Conservation (phyloP, 306 rosid species). For the Fagus sylvatica region DNA sequence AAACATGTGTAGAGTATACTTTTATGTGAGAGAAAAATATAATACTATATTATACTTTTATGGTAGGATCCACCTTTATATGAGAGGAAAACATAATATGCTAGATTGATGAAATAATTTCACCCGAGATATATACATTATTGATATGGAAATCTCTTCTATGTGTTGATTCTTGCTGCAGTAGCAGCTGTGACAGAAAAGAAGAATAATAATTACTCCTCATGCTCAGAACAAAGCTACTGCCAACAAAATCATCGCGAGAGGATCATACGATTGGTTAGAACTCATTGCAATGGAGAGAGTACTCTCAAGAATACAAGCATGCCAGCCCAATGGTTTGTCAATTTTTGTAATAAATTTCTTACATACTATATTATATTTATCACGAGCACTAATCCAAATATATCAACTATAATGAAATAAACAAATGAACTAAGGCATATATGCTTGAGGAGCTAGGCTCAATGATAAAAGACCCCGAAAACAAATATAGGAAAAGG, state of each 20-base stretch:
- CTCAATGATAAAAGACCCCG: too few relatives aligned
- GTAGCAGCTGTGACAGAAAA: constrained; percentile 34
- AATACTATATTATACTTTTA: too few relatives aligned
- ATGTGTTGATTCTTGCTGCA: not conserved
- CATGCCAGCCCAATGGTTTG: constrained; percentile 26
- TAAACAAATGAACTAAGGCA: not conserved
- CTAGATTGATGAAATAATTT: too few relatives aligned
- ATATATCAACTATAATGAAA: too few relatives aligned
- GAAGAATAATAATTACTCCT: constrained; percentile 16
- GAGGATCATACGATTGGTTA: not conserved
- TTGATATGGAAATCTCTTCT: not conserved
- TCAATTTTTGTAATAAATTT: not conserved
- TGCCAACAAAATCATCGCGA: constrained; percentile 22
- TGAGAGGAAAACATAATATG: too few relatives aligned
- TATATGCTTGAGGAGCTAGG: not conserved
- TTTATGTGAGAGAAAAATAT: too few relatives aligned
- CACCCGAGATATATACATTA: too few relatives aligned
- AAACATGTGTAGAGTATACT: too few relatives aligned
- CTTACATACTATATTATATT: not conserved
- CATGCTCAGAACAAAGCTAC: constrained; percentile 8
- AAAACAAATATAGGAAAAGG: too few relatives aligned
- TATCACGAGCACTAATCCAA: too few relatives aligned
- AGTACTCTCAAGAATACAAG: constrained; percentile 21
- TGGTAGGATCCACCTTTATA: too few relatives aligned
- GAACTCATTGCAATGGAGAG: constrained; percentile 14